Conservation (phyloP, 345 rosid genomes). For the Brassica juncea region DNA sequence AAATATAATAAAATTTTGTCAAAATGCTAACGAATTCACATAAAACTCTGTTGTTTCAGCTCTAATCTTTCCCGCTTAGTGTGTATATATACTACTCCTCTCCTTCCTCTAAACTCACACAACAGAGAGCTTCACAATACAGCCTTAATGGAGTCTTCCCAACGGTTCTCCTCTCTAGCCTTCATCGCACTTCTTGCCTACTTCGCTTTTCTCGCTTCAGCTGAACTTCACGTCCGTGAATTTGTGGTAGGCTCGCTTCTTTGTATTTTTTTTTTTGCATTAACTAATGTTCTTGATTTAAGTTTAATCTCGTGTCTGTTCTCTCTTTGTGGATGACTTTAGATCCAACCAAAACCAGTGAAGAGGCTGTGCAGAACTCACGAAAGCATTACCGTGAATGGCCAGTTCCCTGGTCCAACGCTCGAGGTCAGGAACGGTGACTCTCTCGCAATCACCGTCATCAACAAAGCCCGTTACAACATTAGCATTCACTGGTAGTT, state of each 20-base stretch:
- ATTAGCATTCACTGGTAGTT: slow-evolving; percentile 72
- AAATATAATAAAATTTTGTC: slow-evolving; percentile 16
- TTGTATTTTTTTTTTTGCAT: background rate
- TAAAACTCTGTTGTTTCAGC: slow-evolving; percentile 5
- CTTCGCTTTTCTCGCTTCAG: slow-evolving; percentile 35
- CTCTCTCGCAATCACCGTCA: slow-evolving; percentile 60
- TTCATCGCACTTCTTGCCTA: slow-evolving; percentile 28
- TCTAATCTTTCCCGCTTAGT: slow-evolving; percentile 25
- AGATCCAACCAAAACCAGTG: slow-evolving; percentile 68
- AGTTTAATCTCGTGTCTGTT: background rate
- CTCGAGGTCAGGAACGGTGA: slow-evolving; percentile 78
- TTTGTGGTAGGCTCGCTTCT: slow-evolving; percentile 36
- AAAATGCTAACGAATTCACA: slow-evolving; percentile 35
- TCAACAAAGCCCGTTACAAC: slow-evolving; percentile 69
- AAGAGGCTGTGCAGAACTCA: slow-evolving; percentile 95
- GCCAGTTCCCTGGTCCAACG: slow-evolving; percentile 83
- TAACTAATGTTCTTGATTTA: background rate
- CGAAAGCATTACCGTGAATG: slow-evolving; percentile 66
- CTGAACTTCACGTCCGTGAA: slow-evolving; percentile 42
- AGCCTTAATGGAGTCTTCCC: slow-evolving; percentile 34
- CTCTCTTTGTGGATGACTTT: slow-evolving; percentile 10
- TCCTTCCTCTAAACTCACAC: slow-evolving; percentile 23
- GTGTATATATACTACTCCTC: slow-evolving; percentile 32
- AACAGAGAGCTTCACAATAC: slow-evolving; percentile 13
- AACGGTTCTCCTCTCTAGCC: slow-evolving; percentile 6